Evolutionary conservation across 805 yeast species (phyloP).

Genomic region (Wickerhamiella azymoides): DNA sequence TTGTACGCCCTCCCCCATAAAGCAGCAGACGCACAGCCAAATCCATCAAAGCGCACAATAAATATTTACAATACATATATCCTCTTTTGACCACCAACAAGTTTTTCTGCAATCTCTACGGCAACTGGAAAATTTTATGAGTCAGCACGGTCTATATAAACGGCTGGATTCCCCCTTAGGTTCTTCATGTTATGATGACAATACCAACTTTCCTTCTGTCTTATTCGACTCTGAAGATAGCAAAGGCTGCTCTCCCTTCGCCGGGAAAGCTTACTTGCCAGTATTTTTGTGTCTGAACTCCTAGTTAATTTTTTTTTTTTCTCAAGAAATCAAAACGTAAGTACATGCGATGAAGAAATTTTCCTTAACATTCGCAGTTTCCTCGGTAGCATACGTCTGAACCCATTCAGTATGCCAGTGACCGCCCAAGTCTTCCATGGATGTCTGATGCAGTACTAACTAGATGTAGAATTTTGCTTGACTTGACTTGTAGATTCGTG

Average conservation of each 20-base stretch:
- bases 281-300: conserved; percentile 24
- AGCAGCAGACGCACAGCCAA: too few species aligned
- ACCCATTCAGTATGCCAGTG: conserved; percentile 30
- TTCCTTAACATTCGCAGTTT: conserved; percentile 31
- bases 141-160: conserved; percentile 1
- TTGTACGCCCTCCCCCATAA: too few species aligned
- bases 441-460: conserved; percentile 28
- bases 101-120: not conserved
- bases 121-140: not conserved
- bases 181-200: conserved; percentile 24
- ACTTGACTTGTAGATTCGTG: not conserved
- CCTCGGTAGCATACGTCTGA: conserved; percentile 31
- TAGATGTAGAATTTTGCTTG: not conserved
- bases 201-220: conserved; percentile 27
- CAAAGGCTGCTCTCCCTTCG: conserved; percentile 22
- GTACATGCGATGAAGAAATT: conserved; percentile 25
- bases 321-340: conserved; percentile 11
- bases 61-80: too few species aligned
- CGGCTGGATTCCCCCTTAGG: not conserved
- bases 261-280: conserved; percentile 28
- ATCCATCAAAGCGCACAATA: too few species aligned
- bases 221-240: conserved; percentile 31
- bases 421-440: conserved; percentile 32
- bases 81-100: too few species aligned
- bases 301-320: conserved; percentile 5